A percentile compares a stretch with the other conserved stretches of the same genome.
phyloP scores from a whole-genome alignment of 345 rosid genomes.

The Punica granatum region DNA sequence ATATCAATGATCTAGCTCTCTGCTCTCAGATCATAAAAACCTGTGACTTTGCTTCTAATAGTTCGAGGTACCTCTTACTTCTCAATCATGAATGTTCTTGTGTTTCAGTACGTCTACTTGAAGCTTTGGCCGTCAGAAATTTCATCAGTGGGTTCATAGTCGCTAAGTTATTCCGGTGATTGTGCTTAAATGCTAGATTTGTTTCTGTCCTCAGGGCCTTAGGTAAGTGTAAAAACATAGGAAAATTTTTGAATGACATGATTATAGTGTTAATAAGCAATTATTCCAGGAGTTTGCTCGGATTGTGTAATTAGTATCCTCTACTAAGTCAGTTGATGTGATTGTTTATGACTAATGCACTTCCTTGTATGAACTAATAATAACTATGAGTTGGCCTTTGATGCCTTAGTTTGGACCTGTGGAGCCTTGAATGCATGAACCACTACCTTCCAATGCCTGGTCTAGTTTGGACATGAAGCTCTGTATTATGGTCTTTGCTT shows the following conservation, averaged over 20 bases:
- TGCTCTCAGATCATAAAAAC: conserved; percentile 49
- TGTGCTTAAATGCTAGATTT: background rate
- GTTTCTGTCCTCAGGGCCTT: background rate
- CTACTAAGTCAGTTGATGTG: background rate
- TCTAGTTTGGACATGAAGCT: no score
- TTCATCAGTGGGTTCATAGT: no score
- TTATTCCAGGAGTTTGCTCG: background rate
- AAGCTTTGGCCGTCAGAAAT: background rate
- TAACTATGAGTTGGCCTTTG: no score
- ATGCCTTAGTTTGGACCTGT: no score
- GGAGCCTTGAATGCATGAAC: no score
- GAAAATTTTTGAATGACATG: background rate
- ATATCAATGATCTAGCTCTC: conserved; percentile 37
- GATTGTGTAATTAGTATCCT: background rate
- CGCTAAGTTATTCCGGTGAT: no score
- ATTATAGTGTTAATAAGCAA: background rate
- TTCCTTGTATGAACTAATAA: no score
- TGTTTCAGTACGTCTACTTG: background rate
- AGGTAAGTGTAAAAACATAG: background rate
- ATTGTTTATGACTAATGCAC: background rate
- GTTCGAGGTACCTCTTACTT: conserved; percentile 33
- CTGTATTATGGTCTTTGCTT: background rate
- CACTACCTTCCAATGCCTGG: no score
- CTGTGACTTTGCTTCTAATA: conserved; percentile 50
- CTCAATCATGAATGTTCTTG: background rate